A percentile compares a stretch with the other conserved stretches of the same genome.
phyloP scores from a whole-genome alignment of 2,329 filamentous ascomycete species.

The Sclerotinia spermophila region DNA sequence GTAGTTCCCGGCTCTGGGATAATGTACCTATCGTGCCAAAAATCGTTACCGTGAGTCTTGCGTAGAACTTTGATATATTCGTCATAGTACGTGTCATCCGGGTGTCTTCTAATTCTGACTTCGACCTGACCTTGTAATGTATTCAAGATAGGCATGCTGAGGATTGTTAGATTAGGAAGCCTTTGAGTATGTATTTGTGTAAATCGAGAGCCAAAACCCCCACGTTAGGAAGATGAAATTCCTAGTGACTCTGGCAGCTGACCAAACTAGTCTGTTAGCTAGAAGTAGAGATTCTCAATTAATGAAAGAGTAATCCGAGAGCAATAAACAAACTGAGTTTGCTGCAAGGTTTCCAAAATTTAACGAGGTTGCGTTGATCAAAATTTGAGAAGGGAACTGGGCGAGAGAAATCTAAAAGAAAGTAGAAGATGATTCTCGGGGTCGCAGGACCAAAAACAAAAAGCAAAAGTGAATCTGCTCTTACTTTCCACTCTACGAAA shows the following conservation, averaged over 20 bases:
- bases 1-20: conserved; percentile 3
- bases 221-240: neutral
- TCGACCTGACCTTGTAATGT: neutral
- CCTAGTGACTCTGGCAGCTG: no score
- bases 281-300: neutral
- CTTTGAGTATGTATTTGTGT: no score
- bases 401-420: no score
- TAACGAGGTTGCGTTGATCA: neutral
- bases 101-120: conserved; percentile 6
- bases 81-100: conserved; percentile 9
- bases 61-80: conserved; percentile 16
- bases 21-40: no score
- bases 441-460: no score
- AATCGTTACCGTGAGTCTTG: no score
- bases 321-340: neutral
- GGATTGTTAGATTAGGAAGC: neutral
- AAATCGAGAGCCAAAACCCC: no score
- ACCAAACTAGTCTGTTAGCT: no score
- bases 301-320: no score
- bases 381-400: no score
- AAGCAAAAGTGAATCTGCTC: neutral
- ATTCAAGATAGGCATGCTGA: neutral
- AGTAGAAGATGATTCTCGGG: neutral
- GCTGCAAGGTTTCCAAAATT: no score
- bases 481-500: neutral